Evolutionary conservation across 2,329 filamentous ascomycete genomes (phyloP).

Genomic region (Dothiorella sarmentorum): DNA sequence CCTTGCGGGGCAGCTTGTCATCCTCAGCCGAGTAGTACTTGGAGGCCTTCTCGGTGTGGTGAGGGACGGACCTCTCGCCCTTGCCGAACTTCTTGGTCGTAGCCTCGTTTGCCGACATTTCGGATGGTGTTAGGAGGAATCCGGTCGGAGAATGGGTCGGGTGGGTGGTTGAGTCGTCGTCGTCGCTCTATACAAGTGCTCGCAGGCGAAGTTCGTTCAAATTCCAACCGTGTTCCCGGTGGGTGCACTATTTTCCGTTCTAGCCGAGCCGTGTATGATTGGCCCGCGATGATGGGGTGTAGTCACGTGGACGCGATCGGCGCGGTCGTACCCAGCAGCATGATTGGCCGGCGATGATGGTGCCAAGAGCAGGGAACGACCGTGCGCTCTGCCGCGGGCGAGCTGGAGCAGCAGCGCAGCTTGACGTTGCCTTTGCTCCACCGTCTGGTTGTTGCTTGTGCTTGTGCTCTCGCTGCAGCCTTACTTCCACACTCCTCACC

Average conservation of each 20-base stretch:
- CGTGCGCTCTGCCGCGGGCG: slow-evolving; percentile 21
- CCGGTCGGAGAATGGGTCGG: slow-evolving; percentile 18
- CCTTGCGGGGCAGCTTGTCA: slow-evolving; percentile 85
- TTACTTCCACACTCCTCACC: slow-evolving; percentile 16
- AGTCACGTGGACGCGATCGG: too few species aligned
- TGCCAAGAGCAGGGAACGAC: slow-evolving; percentile 17
- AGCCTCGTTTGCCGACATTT: slow-evolving; percentile 60
- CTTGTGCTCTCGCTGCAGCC: not conserved
- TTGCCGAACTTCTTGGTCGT: slow-evolving; percentile 96
- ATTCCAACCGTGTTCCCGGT: slow-evolving; percentile 17
- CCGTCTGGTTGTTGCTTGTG: slow-evolving; percentile 1
- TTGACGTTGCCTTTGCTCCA: slow-evolving; percentile 20
- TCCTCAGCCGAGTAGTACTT: slow-evolving; percentile 99
- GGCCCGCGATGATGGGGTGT: too few species aligned
- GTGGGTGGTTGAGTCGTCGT: slow-evolving; percentile 20
- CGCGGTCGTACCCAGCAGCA: too few species aligned
- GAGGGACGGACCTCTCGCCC: slow-evolving; percentile 87
- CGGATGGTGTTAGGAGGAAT: slow-evolving; percentile 46
- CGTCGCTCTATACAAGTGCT: slow-evolving; percentile 16
- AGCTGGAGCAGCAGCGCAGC: slow-evolving; percentile 7
- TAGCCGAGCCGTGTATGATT: slow-evolving; percentile 9
- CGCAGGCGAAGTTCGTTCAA: slow-evolving; percentile 15
- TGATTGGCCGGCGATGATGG: slow-evolving; percentile 3
- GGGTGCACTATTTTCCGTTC: slow-evolving; percentile 12
- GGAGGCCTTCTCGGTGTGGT: slow-evolving; percentile 85